phyloP scores from a whole-genome alignment of 2,329 filamentous ascomycete genomes.

The Fusarium foetens region DNA sequence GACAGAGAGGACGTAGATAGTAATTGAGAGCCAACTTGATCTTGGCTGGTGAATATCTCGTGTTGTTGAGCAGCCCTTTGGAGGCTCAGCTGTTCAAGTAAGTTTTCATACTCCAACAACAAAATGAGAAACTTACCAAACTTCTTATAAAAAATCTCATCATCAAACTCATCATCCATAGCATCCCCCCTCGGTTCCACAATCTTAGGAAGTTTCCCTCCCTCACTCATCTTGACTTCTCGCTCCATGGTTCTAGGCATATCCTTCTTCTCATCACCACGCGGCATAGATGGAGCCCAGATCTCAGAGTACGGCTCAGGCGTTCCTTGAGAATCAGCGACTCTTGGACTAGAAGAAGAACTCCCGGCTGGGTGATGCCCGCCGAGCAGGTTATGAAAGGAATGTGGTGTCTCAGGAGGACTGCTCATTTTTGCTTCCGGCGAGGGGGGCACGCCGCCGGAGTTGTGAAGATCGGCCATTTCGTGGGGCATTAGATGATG shows the following conservation, averaged over 20 bases:
- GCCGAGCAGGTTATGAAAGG: constrained; percentile 34
- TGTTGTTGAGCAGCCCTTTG: constrained; percentile 49
- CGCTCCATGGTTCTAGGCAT: constrained; percentile 9
- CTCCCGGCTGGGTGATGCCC: constrained; percentile 11
- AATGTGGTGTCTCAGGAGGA: constrained; percentile 39
- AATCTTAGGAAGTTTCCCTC: constrained; percentile 7
- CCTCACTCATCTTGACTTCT: constrained; percentile 5
- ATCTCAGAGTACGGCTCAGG: constrained; percentile 36
- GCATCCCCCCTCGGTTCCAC: constrained; percentile 27
- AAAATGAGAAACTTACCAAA: constrained; percentile 40
- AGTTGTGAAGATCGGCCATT: constrained; percentile 29
- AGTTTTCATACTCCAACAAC: background rate
- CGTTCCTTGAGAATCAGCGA: constrained; percentile 2
- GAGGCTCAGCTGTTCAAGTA: constrained; percentile 41
- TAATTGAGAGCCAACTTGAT: constrained; percentile 61
- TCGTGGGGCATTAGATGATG: constrained; percentile 40
- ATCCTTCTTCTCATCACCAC: constrained; percentile 2
- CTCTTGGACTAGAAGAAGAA: constrained; percentile 29
- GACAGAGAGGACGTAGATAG: constrained; percentile 61
- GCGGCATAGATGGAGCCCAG: constrained; percentile 40
- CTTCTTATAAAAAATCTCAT: constrained; percentile 48
- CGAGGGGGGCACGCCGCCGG: background rate
- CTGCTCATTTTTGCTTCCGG: constrained; percentile 27
- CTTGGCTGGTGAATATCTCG: constrained; percentile 47
- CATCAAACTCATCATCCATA: constrained; percentile 42